Conservation (phyloP, 2,329 filamentous ascomycete species). For the Ophiosphaerella korrae region DNA sequence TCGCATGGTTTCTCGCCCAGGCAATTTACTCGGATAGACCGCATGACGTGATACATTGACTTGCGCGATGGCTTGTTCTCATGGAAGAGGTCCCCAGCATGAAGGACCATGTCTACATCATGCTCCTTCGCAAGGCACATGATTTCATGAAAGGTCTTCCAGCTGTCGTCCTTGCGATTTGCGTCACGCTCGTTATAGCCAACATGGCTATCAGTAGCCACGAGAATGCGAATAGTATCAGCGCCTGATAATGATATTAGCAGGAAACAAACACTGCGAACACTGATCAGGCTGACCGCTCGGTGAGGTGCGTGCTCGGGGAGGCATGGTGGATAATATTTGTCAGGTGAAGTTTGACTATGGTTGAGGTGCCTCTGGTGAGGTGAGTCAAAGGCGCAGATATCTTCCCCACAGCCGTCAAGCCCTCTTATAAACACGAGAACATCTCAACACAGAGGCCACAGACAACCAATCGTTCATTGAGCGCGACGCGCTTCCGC, state of each 20-base stretch:
- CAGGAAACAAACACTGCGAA: neutral
- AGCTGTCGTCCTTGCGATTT: constrained; percentile 95
- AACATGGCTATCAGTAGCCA: constrained; percentile 97
- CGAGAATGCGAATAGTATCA: constrained; percentile 91
- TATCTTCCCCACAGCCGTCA: neutral
- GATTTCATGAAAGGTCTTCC: constrained; percentile 93
- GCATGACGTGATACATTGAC: constrained; percentile 97
- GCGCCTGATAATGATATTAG: constrained; percentile 52
- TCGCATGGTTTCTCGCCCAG: constrained; percentile 95
- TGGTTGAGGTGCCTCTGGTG: neutral
- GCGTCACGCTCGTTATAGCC: constrained; percentile 93
- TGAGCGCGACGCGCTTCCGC: constrained; percentile 37
- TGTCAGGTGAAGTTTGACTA: neutral
- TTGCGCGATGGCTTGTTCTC: constrained; percentile 97
- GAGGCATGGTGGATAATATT: constrained; percentile 26
- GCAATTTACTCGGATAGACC: constrained; percentile 89
- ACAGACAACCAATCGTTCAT: constrained; percentile 3
- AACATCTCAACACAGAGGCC: neutral
- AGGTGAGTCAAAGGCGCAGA: neutral
- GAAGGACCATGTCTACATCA: constrained; percentile 97
- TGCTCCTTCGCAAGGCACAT: constrained; percentile 84
- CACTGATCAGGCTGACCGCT: constrained; percentile 28
- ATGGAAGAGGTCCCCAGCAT: constrained; percentile 94
- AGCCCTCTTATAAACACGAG: neutral
- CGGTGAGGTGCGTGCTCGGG: constrained; percentile 30